Evolutionary conservation across 139 green algal genomes (phyloP), one percentile per base, ranked within the genome.

Genomic region (Protoeuglena noctilucae): DNA sequence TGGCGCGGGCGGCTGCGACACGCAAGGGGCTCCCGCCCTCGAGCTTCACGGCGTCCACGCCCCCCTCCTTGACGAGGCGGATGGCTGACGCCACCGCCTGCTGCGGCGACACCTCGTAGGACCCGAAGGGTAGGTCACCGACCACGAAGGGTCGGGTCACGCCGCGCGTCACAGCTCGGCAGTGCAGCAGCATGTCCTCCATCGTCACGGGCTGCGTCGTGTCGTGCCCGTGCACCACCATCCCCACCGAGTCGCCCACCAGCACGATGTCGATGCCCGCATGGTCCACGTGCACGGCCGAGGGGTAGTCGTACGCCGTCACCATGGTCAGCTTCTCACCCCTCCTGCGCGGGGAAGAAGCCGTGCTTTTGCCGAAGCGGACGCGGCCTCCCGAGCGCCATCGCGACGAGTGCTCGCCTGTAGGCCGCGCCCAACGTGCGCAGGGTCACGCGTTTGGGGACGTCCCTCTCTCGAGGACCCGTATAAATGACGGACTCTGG

Each of bases 141-240:
- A 92, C 61, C 19, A 93, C 66, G 59, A 93, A 76, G 0, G 81
- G 61, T 19, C 79, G 57, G 17, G 57, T 49, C 4, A 87, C 79
- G 0, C 91, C 90, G 4, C 90, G 65, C 3, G 77, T 70, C 23
- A 88, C 90, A 30, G 88, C 76, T 27, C 65, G 68, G 72, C 86
- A 96, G 73, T 97, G 90, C 53, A 71, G 17, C n/a, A 98, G 60
- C 85, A 98, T 97, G 28, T 96, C 88, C 2, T 96, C 85, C 26
- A 98, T 39, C 0, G 87, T 96, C 43, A 98, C 73, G 18, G 91
- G 91, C 48, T 98, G 76, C 1, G 91, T 98, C 26, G 91, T 98
- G 77, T 98, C 91, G 63, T 98, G 79, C n/a, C 91, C 91, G 57
- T 96, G 91, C 24, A 97, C 85, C 28, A 98, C 91, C 91, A 98